phyloP scores from a whole-genome alignment of 2,329 filamentous ascomycete genomes.

The Fusarium graminum region DNA sequence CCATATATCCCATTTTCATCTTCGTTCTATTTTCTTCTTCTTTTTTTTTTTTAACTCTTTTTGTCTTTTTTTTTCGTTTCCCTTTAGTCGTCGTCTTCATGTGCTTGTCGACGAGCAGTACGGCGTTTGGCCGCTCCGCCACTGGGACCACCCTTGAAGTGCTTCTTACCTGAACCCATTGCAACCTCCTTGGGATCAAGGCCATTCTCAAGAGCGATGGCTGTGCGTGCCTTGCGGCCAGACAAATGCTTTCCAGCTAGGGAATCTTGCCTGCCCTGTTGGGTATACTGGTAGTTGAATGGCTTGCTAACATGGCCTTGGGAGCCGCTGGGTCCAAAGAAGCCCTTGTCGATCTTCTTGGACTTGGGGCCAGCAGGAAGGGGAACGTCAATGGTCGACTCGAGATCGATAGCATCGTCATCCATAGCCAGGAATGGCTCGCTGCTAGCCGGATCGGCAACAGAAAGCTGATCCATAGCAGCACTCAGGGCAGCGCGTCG shows the following conservation, averaged over 20 bases:
- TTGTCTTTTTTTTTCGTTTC: slow-evolving; percentile 49
- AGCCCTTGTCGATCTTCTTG: slow-evolving; percentile 83
- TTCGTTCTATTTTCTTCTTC: slow-evolving; percentile 55
- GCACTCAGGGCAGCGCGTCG: slow-evolving; percentile 74
- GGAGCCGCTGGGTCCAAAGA: slow-evolving; percentile 78
- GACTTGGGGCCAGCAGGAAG: slow-evolving; percentile 78
- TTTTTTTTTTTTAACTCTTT: too few relatives aligned
- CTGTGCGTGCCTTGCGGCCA: slow-evolving; percentile 83
- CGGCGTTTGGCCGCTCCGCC: slow-evolving; percentile 66
- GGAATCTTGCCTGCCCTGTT: slow-evolving; percentile 72
- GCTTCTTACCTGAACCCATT: slow-evolving; percentile 82
- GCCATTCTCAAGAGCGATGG: slow-evolving; percentile 86
- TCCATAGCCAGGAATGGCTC: slow-evolving; percentile 47
- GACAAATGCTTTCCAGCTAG: slow-evolving; percentile 74
- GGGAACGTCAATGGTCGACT: slow-evolving; percentile 62
- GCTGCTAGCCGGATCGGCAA: slow-evolving; percentile 52
- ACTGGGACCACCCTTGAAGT: slow-evolving; percentile 85
- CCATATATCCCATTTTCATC: slow-evolving; percentile 60
- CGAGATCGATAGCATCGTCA: slow-evolving; percentile 50
- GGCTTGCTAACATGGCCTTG: slow-evolving; percentile 80
- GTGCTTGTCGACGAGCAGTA: slow-evolving; percentile 29
- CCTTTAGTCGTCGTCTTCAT: slow-evolving; percentile 42
- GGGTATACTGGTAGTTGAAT: slow-evolving; percentile 89
- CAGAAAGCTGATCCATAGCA: slow-evolving; percentile 61
- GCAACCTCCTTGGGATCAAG: slow-evolving; percentile 84